phyloP scores from a whole-genome alignment of 2,329 filamentous ascomycete species.

The Chaetomium olivaceum region DNA sequence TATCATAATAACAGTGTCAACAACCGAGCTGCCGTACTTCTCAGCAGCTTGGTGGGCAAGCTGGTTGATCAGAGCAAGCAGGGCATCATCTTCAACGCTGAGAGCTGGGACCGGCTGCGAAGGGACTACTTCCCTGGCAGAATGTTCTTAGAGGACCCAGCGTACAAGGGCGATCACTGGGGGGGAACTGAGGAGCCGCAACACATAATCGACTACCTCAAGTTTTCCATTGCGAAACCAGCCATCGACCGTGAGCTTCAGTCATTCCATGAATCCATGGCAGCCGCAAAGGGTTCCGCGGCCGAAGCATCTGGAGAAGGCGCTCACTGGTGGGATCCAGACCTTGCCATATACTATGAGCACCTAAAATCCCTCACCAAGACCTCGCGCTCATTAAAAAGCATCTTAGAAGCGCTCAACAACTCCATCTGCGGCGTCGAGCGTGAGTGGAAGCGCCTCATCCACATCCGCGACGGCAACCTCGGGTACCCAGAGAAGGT shows the following conservation, averaged over 20 bases:
- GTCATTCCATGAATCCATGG: conserved; percentile 37
- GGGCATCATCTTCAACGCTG: conserved; percentile 49
- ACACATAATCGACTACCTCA: conserved; percentile 65
- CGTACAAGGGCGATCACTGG: conserved; percentile 47
- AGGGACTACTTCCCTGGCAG: conserved; percentile 32
- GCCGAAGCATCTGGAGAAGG: conserved; percentile 12
- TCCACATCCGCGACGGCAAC: conserved; percentile 21
- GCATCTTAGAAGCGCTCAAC: conserved; percentile 39
- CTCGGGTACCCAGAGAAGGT: conserved; percentile 36
- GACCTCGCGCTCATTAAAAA: conserved; percentile 35
- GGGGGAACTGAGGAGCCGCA: conserved; percentile 29
- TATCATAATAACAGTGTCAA: conserved; percentile 59
- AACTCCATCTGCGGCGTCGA: conserved; percentile 38
- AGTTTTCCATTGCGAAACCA: conserved; percentile 53
- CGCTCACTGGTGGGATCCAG: conserved; percentile 40
- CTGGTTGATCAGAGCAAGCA: conserved; percentile 62
- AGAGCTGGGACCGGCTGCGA: conserved; percentile 45
- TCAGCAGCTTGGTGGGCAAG: conserved; percentile 54
- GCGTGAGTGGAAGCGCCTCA: conserved; percentile 38
- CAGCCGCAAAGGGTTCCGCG: not conserved
- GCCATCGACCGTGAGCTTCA: conserved; percentile 43
- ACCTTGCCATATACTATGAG: conserved; percentile 40
- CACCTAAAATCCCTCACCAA: conserved; percentile 38
- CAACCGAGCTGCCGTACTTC: conserved; percentile 44
- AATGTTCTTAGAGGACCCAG: conserved; percentile 39